Evolutionary conservation across 2,329 filamentous ascomycete species (phyloP).

Genomic region (Rhynchosporium secalis): DNA sequence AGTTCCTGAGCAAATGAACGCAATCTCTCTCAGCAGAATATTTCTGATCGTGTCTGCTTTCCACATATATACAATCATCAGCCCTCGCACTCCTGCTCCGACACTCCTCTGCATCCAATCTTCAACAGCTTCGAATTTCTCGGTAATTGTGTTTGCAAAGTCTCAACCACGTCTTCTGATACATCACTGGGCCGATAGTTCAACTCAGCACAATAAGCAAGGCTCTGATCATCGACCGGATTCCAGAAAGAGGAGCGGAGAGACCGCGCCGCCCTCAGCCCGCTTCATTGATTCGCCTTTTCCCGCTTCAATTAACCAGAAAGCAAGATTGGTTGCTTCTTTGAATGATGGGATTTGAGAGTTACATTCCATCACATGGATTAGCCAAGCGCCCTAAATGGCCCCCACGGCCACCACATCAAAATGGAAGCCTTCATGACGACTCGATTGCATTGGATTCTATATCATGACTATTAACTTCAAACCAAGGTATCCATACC

Average conservation of each 20-base stretch:
- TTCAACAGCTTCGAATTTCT: too few species aligned
- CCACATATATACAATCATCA: neutral
- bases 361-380: neutral
- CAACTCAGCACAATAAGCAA: too few species aligned
- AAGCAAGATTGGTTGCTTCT: neutral
- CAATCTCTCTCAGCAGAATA: constrained; percentile 1
- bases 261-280: too few species aligned
- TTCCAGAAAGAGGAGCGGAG: too few species aligned
- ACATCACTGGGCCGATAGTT: too few species aligned
- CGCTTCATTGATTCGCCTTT: too few species aligned
- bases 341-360: neutral
- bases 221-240: too few species aligned
- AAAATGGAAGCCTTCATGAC: constrained; percentile 2
- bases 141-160: too few species aligned
- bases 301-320: too few species aligned
- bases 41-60: neutral
- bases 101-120: neutral
- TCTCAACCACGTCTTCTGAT: too few species aligned
- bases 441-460: neutral
- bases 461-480: neutral
- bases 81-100: neutral
- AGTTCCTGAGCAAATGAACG: constrained; percentile 1
- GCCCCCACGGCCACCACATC: neutral
- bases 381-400: neutral
- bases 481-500: neutral